Evolutionary conservation across 2,329 filamentous ascomycete species (phyloP).

Genomic region (Herpotrichia juniperi): DNA sequence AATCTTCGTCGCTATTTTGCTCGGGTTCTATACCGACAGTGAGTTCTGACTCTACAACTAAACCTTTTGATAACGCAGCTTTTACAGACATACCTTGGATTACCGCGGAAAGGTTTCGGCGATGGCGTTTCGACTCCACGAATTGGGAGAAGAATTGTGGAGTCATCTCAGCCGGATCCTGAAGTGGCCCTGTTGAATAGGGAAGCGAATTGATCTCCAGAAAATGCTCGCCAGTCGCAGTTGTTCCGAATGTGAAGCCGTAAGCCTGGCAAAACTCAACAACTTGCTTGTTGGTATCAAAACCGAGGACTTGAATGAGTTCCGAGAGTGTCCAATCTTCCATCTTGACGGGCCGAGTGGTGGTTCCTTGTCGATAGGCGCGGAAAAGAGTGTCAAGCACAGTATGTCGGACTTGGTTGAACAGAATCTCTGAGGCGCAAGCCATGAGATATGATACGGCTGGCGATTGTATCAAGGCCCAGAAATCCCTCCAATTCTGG

Average conservation of each 20-base stretch:
- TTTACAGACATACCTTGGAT: constrained; percentile 62
- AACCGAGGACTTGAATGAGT: constrained; percentile 58
- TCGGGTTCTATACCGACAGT: constrained; percentile 28
- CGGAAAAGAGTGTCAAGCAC: constrained; percentile 62
- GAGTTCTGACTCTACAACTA: constrained; percentile 53
- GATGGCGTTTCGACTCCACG: constrained; percentile 65
- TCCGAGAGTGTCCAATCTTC: constrained; percentile 64
- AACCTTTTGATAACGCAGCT: constrained; percentile 56
- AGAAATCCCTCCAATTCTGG: constrained; percentile 64
- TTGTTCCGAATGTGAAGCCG: constrained; percentile 57
- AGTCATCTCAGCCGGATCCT: constrained; percentile 34
- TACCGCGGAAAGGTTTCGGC: constrained; percentile 61
- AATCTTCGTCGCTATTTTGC: constrained; percentile 37
- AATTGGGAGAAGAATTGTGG: constrained; percentile 61
- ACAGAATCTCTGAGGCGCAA: constrained; percentile 68
- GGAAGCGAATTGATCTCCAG: constrained; percentile 60
- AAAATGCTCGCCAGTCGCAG: constrained; percentile 54
- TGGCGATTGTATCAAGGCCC: constrained; percentile 60
- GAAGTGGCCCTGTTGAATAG: constrained; percentile 25
- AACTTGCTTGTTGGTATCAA: constrained; percentile 62
- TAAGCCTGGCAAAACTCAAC: constrained; percentile 60
- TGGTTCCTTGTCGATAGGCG: constrained; percentile 59
- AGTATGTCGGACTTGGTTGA: constrained; percentile 63
- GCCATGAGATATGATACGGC: constrained; percentile 67
- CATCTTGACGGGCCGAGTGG: constrained; percentile 48